Evolutionary conservation across 257 asterid genomes (phyloP).

Genomic region (Nicotiana knightiana): DNA sequence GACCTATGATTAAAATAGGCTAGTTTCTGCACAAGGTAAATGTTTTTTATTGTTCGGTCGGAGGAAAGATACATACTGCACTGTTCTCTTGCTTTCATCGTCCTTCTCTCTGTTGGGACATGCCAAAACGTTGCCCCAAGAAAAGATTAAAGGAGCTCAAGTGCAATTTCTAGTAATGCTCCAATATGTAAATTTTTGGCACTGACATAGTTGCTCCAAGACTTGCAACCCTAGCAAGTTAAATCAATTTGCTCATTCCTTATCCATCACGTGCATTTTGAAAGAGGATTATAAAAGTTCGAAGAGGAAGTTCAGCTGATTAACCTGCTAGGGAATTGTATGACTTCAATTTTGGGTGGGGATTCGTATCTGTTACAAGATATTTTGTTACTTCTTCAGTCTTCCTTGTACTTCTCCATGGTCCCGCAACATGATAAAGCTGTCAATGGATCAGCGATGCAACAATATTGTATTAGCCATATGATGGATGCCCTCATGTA

Average conservation of each 20-base stretch:
- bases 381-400: neutral
- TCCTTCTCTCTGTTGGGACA: neutral
- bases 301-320: neutral
- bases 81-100: neutral
- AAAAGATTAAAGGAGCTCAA: neutral
- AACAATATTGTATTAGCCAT: neutral
- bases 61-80: neutral
- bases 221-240: neutral
- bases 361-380: neutral
- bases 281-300: neutral
- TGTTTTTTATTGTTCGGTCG: neutral
- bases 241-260: constrained; percentile 5
- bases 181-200: neutral
- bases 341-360: neutral
- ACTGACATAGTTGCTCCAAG: neutral
- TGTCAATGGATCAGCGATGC: neutral
- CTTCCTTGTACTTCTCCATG: neutral
- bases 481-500: neutral
- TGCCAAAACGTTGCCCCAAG: neutral
- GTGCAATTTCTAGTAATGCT: neutral
- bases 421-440: neutral
- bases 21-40: constrained; percentile 18
- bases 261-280: neutral
- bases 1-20: constrained; percentile 21
- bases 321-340: neutral